Percentiles rank a stretch among this genome's conserved stretches.
Evolutionary conservation across 148 eudicot genomes (phyloP).

Genomic region (Rhododendron vialii): DNA sequence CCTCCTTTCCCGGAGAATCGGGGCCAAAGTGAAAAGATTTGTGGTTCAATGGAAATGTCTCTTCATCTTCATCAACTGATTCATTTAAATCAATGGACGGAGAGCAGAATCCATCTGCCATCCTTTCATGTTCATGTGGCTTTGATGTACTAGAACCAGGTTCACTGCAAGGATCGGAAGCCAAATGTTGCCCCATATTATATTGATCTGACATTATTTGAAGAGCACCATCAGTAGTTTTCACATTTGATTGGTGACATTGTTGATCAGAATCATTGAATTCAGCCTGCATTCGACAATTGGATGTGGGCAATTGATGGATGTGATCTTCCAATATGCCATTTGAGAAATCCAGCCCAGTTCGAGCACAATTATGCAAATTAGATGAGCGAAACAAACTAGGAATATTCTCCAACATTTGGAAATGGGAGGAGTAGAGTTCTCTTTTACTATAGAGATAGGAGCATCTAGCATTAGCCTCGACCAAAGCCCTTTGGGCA

Average conservation of each 20-base stretch:
- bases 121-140: conserved; percentile 25
- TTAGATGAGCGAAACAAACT: conserved; percentile 32
- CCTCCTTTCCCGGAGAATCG: conserved; percentile 20
- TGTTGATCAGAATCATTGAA: conserved; percentile 28
- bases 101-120: conserved; percentile 30
- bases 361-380: conserved; percentile 27
- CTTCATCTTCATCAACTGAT: conserved; percentile 41
- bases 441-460: conserved; percentile 58
- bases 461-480: conserved; percentile 68
- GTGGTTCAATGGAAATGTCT: conserved; percentile 25
- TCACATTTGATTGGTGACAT: conserved; percentile 30
- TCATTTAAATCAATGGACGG: conserved; percentile 34
- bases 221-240: conserved; percentile 30
- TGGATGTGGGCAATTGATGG: conserved; percentile 35
- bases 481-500: conserved; percentile 61
- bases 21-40: conserved; percentile 23
- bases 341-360: conserved; percentile 23
- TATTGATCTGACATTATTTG: conserved; percentile 27
- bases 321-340: conserved; percentile 31
- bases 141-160: conserved; percentile 57
- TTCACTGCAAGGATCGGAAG: conserved; percentile 48
- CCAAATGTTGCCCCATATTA: conserved; percentile 34
- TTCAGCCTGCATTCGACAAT: conserved; percentile 26
- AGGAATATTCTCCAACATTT: conserved; percentile 41
- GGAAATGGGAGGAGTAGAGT: conserved; percentile 43